Conservation (phyloP, 306 rosid species). For the Dryas octopetala region DNA sequence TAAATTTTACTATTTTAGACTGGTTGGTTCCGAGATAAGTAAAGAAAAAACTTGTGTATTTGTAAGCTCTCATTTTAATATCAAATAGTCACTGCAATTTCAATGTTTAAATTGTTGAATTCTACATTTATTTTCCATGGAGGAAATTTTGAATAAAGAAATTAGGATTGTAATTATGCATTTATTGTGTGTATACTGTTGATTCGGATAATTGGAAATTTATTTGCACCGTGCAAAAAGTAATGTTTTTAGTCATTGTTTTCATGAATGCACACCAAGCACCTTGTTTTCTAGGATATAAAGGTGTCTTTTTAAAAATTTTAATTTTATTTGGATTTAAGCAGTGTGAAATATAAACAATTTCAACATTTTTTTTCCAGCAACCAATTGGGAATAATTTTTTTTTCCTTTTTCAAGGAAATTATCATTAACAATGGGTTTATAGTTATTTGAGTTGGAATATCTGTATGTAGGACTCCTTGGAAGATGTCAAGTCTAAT, state of each 20-base stretch:
- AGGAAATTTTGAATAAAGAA: neutral
- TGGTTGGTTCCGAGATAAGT: neutral
- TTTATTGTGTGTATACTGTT: neutral
- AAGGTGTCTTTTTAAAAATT: neutral
- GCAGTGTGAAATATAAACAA: neutral
- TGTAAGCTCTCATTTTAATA: neutral
- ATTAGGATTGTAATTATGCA: neutral
- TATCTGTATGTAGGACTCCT: conserved; percentile 45
- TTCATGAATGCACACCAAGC: neutral
- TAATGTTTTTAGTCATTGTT: neutral
- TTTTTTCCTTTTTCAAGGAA: neutral
- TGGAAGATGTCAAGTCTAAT: conserved; percentile 66
- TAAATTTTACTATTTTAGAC: neutral
- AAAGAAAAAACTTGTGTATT: neutral
- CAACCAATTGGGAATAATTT: neutral
- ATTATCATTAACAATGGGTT: neutral
- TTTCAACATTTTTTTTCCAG: neutral
- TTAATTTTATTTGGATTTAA: neutral
- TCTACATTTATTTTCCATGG: neutral
- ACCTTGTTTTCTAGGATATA: neutral
- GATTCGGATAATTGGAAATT: neutral
- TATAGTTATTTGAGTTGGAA: conserved; percentile 13
- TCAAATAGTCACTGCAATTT: neutral
- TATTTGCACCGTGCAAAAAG: neutral
- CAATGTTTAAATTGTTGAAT: neutral